Evolutionary conservation across 345 rosid genomes (phyloP).

Genomic region (Stellera chamaejasme): DNA sequence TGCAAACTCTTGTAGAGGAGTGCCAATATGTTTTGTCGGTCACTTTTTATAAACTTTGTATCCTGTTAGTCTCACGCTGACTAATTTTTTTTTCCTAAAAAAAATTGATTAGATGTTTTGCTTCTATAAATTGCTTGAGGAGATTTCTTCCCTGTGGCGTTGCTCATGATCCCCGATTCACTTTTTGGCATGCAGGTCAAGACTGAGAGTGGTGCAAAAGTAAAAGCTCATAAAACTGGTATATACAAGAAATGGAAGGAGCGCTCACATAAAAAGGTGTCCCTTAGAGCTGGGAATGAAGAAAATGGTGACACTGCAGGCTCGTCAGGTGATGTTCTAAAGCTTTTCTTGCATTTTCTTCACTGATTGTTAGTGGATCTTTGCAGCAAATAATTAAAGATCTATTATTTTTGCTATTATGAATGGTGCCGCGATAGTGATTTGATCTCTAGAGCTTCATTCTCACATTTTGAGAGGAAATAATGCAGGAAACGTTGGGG

Average conservation of each 20-base stretch:
- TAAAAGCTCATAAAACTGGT: constrained; percentile 60
- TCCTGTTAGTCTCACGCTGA: too few species aligned
- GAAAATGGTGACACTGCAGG: constrained; percentile 30
- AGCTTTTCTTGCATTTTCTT: not conserved
- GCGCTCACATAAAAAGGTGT: constrained; percentile 51
- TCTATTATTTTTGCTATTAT: not conserved
- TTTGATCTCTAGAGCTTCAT: too few species aligned
- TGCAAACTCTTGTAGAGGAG: too few species aligned
- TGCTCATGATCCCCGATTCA: too few species aligned
- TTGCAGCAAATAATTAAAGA: too few species aligned
- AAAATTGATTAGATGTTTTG: too few species aligned
- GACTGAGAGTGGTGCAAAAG: constrained; percentile 89
- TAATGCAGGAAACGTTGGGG: constrained; percentile 28
- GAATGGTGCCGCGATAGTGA: too few species aligned
- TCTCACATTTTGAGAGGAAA: not conserved
- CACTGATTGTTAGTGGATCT: not conserved
- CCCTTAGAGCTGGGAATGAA: constrained; percentile 38
- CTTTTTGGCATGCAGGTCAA: constrained; percentile 42
- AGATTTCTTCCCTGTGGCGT: too few species aligned
- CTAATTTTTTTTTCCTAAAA: too few species aligned
- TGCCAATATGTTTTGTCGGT: too few species aligned
- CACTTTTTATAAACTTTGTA: too few species aligned
- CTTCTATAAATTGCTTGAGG: too few species aligned
- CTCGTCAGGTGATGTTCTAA: constrained; percentile 36
- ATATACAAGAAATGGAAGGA: constrained; percentile 94